Evolutionary conservation across 2,329 filamentous ascomycete species (phyloP).

Genomic region (Pseudodiploospora longispora): DNA sequence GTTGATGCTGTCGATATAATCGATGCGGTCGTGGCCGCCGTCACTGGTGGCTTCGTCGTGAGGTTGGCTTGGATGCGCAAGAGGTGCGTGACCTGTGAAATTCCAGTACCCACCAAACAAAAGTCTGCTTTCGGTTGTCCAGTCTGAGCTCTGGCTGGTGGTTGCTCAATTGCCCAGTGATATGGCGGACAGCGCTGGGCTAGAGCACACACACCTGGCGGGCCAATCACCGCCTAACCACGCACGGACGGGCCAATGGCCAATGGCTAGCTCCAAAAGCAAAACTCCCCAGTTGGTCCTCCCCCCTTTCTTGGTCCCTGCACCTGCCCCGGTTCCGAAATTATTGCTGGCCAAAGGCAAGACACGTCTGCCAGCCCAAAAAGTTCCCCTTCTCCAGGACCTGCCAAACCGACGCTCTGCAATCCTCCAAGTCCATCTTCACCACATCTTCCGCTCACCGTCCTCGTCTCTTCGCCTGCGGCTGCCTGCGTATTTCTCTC

Average conservation of each 20-base stretch:
- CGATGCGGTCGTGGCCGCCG: too few relatives aligned
- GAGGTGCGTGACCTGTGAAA: too few relatives aligned
- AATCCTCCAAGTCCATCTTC: conserved; percentile 19
- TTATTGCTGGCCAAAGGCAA: conserved; percentile 39
- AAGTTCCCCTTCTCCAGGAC: conserved; percentile 29
- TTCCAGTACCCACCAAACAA: too few relatives aligned
- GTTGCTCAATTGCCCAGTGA: too few relatives aligned
- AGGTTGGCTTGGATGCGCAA: too few relatives aligned
- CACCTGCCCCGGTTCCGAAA: conserved; percentile 35
- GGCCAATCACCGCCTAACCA: conserved; percentile 11
- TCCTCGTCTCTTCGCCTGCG: conserved; percentile 7
- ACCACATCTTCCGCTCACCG: conserved; percentile 16
- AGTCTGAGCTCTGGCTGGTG: too few relatives aligned
- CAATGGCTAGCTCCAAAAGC: conserved; percentile 22
- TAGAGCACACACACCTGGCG: neutral
- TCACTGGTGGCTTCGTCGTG: too few relatives aligned
- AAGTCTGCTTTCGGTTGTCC: too few relatives aligned
- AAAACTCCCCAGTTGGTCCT: conserved; percentile 16
- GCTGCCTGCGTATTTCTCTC: conserved; percentile 14
- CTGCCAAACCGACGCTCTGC: conserved; percentile 15
- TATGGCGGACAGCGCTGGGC: too few relatives aligned
- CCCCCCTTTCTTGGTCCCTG: conserved; percentile 37
- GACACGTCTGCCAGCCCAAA: conserved; percentile 23
- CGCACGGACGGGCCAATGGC: conserved; percentile 19
- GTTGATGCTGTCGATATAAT: too few relatives aligned